Evolutionary conservation across 176 grass and related monocot genomes (phyloP).

Genomic region (Rhynchospora tenuis): DNA sequence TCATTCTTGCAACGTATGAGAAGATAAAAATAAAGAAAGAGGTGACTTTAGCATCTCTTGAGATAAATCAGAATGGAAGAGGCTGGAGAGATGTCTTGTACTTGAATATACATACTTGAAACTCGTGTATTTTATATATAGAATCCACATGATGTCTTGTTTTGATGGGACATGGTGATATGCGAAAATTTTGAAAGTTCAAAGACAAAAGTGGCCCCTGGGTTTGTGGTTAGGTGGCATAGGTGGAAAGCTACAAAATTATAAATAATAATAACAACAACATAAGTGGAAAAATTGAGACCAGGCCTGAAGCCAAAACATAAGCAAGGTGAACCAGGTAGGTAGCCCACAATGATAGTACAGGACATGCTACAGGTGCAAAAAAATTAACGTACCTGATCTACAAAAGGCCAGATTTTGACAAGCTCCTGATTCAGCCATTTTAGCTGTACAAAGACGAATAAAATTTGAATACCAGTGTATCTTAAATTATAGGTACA

Average conservation of each 20-base stretch:
- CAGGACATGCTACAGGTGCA: background rate
- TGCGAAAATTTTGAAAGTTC: background rate
- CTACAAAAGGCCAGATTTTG: conserved; percentile 94
- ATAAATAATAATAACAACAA: background rate
- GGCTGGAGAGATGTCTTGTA: background rate
- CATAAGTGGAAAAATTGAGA: background rate
- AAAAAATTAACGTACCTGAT: conserved; percentile 35
- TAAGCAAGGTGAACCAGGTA: background rate
- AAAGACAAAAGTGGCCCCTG: background rate
- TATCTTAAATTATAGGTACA: background rate
- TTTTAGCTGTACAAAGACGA: conserved; percentile 57
- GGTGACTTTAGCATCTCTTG: background rate
- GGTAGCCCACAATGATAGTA: background rate
- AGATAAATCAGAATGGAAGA: background rate
- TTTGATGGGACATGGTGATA: background rate
- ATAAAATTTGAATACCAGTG: background rate
- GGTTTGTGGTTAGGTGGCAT: background rate
- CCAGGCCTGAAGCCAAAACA: background rate
- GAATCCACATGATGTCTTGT: background rate
- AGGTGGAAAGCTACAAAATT: conserved; percentile 7
- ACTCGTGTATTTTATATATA: background rate
- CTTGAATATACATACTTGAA: background rate
- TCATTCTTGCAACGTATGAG: background rate
- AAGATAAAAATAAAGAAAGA: background rate
- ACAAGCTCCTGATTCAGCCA: conserved; percentile 88